A percentile compares a stretch with the other conserved stretches of the same genome.
phyloP scores from a whole-genome alignment of 192 early-diverging fungal genomes.

The Dissophora ornata region DNA sequence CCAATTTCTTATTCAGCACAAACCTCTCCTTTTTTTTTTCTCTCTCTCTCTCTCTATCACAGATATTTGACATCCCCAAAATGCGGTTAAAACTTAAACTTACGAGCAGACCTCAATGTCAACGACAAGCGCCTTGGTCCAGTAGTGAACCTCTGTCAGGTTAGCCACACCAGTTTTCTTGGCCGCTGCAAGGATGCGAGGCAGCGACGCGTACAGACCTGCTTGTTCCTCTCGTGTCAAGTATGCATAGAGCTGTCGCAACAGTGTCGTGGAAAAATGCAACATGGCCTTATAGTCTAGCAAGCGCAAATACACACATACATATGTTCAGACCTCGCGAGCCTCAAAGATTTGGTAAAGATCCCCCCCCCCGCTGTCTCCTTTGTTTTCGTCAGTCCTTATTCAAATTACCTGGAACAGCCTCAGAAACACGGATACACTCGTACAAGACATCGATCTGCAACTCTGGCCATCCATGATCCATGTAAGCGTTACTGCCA shows the following conservation, averaged over 20 bases:
- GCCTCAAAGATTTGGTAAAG: not conserved
- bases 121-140: slow-evolving; percentile 67
- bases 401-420: slow-evolving; percentile 79
- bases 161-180: slow-evolving; percentile 64
- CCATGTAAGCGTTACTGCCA: slow-evolving; percentile 32
- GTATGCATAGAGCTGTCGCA: slow-evolving; percentile 71
- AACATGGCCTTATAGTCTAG: slow-evolving; percentile 72
- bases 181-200: slow-evolving; percentile 63
- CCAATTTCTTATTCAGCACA: no score
- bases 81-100: slow-evolving; percentile 14
- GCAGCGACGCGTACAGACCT: slow-evolving; percentile 65
- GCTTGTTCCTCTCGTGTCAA: slow-evolving; percentile 74
- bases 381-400: no score
- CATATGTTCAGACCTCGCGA: not conserved
- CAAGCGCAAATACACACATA: not conserved
- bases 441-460: slow-evolving; percentile 83
- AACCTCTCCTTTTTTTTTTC: no score
- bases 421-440: slow-evolving; percentile 75
- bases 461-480: slow-evolving; percentile 79
- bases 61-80: no score
- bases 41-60: no score
- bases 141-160: slow-evolving; percentile 62
- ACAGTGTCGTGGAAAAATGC: slow-evolving; percentile 70
- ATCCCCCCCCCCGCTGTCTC: no score
- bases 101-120: slow-evolving; percentile 64